Evolutionary conservation across 495 filamentous ascomycete genomes (phyloP).

Genomic region (Talaromyces stipitatus): DNA sequence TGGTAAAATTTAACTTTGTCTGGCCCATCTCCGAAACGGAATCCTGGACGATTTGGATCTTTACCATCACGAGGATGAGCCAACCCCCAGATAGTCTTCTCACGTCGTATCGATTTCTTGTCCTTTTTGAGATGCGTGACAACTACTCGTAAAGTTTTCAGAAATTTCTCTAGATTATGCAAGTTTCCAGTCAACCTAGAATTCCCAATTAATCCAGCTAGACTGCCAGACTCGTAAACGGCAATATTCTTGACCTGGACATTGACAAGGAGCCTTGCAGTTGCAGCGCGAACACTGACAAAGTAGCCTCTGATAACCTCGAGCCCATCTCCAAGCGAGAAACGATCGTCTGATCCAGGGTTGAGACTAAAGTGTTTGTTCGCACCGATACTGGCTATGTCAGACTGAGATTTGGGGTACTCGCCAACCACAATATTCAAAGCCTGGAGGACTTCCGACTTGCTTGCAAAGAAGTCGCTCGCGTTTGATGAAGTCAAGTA

Average conservation of each 20-base stretch:
- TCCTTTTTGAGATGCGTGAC: conserved; percentile 31
- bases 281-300: conserved; percentile 57
- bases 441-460: conserved; percentile 35
- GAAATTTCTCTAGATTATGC: conserved; percentile 29
- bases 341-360: conserved; percentile 17
- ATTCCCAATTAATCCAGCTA: conserved; percentile 17
- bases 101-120: conserved; percentile 16
- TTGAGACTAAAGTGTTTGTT: conserved; percentile 35
- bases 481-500: conserved; percentile 46
- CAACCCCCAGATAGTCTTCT: conserved; percentile 41
- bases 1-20: conserved; percentile 41
- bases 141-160: conserved; percentile 37
- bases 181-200: neutral
- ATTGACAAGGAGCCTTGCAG: conserved; percentile 56
- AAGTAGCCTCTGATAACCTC: conserved; percentile 58
- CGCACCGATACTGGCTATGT: conserved; percentile 24
- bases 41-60: conserved; percentile 18
- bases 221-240: conserved; percentile 27
- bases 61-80: conserved; percentile 34
- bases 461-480: conserved; percentile 27
- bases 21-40: conserved; percentile 32
- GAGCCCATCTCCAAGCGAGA: conserved; percentile 30
- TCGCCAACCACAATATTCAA: conserved; percentile 47
- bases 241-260: conserved; percentile 42
- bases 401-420: conserved; percentile 25